Evolutionary conservation across 129 eudicot species (phyloP).

Genomic region (Arctium minus): DNA sequence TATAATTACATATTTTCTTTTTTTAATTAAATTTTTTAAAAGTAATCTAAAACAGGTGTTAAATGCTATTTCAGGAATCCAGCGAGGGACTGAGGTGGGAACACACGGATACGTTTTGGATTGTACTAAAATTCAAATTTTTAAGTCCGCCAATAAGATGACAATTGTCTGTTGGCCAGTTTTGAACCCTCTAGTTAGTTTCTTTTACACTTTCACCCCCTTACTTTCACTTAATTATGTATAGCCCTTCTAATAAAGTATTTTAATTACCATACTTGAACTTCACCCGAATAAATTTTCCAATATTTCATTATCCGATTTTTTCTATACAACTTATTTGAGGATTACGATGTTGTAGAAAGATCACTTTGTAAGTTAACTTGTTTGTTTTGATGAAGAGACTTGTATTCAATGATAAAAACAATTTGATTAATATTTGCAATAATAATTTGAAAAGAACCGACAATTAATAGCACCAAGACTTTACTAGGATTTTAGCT

Average conservation of each 20-base stretch:
- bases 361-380: neutral
- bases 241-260: neutral
- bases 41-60: neutral
- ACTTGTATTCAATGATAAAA: neutral
- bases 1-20: neutral
- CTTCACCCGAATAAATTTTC: neutral
- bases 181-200: neutral
- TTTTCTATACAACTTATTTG: neutral
- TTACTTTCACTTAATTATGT: neutral
- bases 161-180: neutral
- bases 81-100: neutral
- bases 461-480: neutral
- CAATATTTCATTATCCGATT: too few relatives aligned
- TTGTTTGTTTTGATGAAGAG: neutral
- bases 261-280: neutral
- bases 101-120: neutral
- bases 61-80: constrained; percentile 4
- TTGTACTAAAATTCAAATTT: constrained; percentile 10
- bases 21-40: neutral
- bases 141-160: constrained; percentile 3
- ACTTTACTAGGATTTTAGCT: neutral
- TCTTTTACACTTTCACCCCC: neutral
- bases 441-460: neutral
- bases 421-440: neutral
- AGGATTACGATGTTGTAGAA: neutral